Evolutionary conservation across 2,329 filamentous ascomycete genomes (phyloP).

Genomic region (Hypoxylon sp.): DNA sequence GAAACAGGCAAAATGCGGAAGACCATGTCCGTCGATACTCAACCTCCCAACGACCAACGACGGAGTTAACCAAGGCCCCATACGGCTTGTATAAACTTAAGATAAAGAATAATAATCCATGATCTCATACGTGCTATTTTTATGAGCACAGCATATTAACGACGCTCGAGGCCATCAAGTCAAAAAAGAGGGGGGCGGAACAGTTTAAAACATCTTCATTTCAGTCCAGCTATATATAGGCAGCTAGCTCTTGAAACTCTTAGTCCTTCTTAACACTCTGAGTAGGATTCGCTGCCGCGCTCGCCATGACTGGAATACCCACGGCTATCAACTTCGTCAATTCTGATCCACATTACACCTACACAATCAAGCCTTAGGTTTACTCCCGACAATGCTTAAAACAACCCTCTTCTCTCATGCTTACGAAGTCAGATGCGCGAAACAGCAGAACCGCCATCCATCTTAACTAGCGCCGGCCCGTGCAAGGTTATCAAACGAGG

Average conservation of each 20-base stretch:
- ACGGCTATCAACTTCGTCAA: slow-evolving; percentile 30
- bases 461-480: slow-evolving; percentile 52
- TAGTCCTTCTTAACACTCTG: slow-evolving; percentile 25
- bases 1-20: slow-evolving; percentile 50
- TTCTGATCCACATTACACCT: slow-evolving; percentile 39
- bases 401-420: slow-evolving; percentile 41
- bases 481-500: slow-evolving; percentile 44
- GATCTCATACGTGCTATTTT: slow-evolving; percentile 10
- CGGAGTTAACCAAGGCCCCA: slow-evolving; percentile 7
- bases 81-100: background rate
- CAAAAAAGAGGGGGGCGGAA: slow-evolving; percentile 2
- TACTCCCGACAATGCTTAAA: slow-evolving; percentile 42
- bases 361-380: slow-evolving; percentile 32
- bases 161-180: slow-evolving; percentile 5
- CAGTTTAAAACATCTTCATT: slow-evolving; percentile 29
- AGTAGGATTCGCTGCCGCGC: slow-evolving; percentile 18
- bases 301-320: slow-evolving; percentile 20
- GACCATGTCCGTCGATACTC: slow-evolving; percentile 41
- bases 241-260: slow-evolving; percentile 30
- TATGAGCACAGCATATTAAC: slow-evolving; percentile 6
- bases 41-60: slow-evolving; percentile 8
- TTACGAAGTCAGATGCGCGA: slow-evolving; percentile 42
- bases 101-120: slow-evolving; percentile 8
- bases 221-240: slow-evolving; percentile 44
- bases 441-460: slow-evolving; percentile 47